Conservation (phyloP, 257 asterid genomes). For the Solanum pennellii region DNA sequence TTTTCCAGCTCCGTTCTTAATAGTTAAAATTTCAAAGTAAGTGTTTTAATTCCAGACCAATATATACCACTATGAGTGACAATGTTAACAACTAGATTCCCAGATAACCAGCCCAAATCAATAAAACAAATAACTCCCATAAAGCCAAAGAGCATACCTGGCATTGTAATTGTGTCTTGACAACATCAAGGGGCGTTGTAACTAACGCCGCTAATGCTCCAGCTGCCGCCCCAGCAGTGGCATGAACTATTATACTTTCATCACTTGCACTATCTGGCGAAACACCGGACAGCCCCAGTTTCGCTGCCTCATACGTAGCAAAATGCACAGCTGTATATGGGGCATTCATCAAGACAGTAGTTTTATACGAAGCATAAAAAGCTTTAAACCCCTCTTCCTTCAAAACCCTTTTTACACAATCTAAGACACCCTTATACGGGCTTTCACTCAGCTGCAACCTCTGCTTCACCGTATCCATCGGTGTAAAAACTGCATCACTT, state of each 20-base stretch:
- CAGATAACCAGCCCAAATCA: not conserved
- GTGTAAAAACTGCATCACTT: conserved; percentile 86
- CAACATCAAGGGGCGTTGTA: conserved; percentile 95
- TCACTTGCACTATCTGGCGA: conserved; percentile 53
- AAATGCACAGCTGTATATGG: conserved; percentile 96
- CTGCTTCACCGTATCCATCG: conserved; percentile 98
- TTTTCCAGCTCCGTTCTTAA: not conserved
- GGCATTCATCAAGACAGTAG: conserved; percentile 93
- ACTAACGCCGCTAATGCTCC: conserved; percentile 79
- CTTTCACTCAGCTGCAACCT: conserved; percentile 78
- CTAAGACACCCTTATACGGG: conserved; percentile 73
- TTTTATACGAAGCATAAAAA: conserved; percentile 70
- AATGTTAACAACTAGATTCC: not conserved
- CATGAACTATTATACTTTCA: conserved; percentile 70
- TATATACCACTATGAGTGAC: not conserved
- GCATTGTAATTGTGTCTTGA: conserved; percentile 93
- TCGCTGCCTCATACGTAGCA: conserved; percentile 77
- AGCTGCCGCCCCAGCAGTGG: conserved; percentile 95
- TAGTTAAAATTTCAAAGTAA: not conserved
- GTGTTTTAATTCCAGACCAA: not conserved
- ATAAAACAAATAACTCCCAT: not conserved
- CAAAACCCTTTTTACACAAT: conserved; percentile 65
- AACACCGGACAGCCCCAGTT: conserved; percentile 57
- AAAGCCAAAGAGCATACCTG: conserved; percentile 43
- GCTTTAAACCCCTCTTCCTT: conserved; percentile 77